Base-by-base conservation (phyloP, 495 filamentous ascomycete species). In the Penicillium nucicola region DNA sequence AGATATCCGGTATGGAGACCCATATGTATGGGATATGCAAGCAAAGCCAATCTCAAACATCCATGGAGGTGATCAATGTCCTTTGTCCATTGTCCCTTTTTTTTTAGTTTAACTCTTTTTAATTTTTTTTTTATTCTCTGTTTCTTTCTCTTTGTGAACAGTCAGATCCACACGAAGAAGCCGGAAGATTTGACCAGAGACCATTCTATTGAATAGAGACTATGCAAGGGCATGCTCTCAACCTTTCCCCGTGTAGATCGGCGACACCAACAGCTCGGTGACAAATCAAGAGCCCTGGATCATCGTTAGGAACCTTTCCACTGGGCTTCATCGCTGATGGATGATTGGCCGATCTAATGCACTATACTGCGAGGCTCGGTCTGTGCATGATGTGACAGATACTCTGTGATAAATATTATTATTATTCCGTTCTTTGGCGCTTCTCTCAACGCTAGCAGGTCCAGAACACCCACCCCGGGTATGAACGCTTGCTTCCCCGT, bases 301-400 rank as follows among this genome's bases (percentile, higher is more conserved):
- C 51, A 48, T 46, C 59, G 31, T 44, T 39, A 12, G 35, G 51
- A 50, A 57, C 49, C 56, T 53, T 8, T 12, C 42, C 28, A 47
- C 52, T 42, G 58, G 62, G 52, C 55, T 52, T 31, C 45, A 62
- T 69, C 58, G 55, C 18, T 32, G 9, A 22, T 41, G 23, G 30
- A 40, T 72, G 54, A 72, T 71, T 72, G 61, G 71, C 45, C 12
- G 55, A 71, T 71, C 71, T 44, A 7, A 20, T 20, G 17, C 15
- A 3, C 42, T 20, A 8, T 15, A 36, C 51, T 42, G 42, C 46
- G 48, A 47, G 28, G 52, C 45, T 55, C 50, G 25, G 58, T 71
- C 65, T 39, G 64, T 64, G 58, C 63, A 51, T 36, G 57, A 67
- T 71, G 66, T 74, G 67, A 72, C 67, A 72, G 65, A 70, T 64